Base-by-base conservation (phyloP, 106 monocot genomes). In the Allium sativum region DNA sequence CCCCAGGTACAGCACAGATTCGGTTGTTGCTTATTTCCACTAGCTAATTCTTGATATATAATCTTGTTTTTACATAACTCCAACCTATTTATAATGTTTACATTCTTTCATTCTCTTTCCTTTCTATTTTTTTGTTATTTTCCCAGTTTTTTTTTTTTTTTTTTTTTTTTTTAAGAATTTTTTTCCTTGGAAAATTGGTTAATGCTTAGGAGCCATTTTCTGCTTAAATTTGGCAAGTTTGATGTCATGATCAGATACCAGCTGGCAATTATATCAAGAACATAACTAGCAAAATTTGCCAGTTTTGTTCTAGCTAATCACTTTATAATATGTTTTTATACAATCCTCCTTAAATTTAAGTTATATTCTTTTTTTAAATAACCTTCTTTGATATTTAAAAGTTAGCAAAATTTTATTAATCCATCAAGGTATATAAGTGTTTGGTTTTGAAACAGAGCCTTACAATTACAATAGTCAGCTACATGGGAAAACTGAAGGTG, bases 401-500 rank as follows among this genome's bases (percentile, higher is more conserved):
- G 31, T 5, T 31, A 31, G 31, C 31, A 31, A 3, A 31, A 31
- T 31, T 31, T 31, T 31, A 31, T 15, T 31, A 31, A 0, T 52
- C 4, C 3, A 52, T 15, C 17, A 52, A 40, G 10, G 12, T 6
- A 3, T 45, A 7, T 18, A 45, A 19, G 0, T 18, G 1, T 64
- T 48, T 62, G 18, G 9, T 46, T 22, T 52, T 7, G 12, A 12
- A 58, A 43, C 69, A 89, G 89, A 89, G 78, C 55, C 80, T 89
- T 11, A 78, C 78, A 1, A 73, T 89, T 45, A 58, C 78, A 4
- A 61, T 89, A 18, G 67, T 89, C 8, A 89, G 84, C 71, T 89
- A 89, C 72, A 89, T 78, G 78, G 84, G 81, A 17, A 81, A 84
- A 60, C 53, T 89, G 71, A 89, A 76, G 70, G 69, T 84, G 48